Evolutionary conservation across 768 basidiomycete species (phyloP).

Genomic region (Kwoniella sp.): DNA sequence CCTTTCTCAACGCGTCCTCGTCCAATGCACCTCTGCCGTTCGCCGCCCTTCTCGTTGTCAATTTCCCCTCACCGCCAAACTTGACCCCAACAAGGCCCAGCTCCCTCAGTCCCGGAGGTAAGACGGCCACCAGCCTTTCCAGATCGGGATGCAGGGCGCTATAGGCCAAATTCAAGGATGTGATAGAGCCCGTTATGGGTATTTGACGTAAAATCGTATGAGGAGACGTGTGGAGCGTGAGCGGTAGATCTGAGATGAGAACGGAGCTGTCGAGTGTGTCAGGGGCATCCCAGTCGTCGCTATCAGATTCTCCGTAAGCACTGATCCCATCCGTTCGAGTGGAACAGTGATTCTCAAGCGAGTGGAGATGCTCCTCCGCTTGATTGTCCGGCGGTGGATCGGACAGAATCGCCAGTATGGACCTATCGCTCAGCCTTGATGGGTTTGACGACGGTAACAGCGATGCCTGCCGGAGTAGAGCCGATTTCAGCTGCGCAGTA

Average conservation of each 20-base stretch:
- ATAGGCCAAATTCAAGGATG: constrained; percentile 39
- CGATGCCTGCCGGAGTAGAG: constrained; percentile 25
- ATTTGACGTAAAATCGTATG: constrained; percentile 24
- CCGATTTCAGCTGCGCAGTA: constrained; percentile 28
- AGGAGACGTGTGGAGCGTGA: constrained; percentile 37
- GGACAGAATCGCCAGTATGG: constrained; percentile 20
- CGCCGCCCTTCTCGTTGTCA: neutral
- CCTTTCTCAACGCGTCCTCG: constrained; percentile 24
- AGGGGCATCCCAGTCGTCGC: constrained; percentile 15
- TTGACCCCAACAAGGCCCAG: constrained; percentile 27
- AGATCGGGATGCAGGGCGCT: constrained; percentile 27
- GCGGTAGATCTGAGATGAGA: constrained; percentile 27
- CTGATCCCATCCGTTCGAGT: neutral
- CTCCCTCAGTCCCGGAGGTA: constrained; percentile 30
- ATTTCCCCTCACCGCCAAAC: neutral
- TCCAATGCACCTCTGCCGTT: neutral
- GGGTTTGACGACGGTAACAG: constrained; percentile 18
- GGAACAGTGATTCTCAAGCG: too few relatives aligned
- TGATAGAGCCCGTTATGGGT: constrained; percentile 20
- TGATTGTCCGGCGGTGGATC: constrained; percentile 13
- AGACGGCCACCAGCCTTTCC: constrained; percentile 23
- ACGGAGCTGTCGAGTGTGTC: constrained; percentile 3
- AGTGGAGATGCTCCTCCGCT: too few relatives aligned
- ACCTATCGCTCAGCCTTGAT: constrained; percentile 24
- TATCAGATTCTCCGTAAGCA: too few relatives aligned